Base-by-base conservation (phyloP, 805 yeast species). In the Lipomyces chichibuensis region DNA sequence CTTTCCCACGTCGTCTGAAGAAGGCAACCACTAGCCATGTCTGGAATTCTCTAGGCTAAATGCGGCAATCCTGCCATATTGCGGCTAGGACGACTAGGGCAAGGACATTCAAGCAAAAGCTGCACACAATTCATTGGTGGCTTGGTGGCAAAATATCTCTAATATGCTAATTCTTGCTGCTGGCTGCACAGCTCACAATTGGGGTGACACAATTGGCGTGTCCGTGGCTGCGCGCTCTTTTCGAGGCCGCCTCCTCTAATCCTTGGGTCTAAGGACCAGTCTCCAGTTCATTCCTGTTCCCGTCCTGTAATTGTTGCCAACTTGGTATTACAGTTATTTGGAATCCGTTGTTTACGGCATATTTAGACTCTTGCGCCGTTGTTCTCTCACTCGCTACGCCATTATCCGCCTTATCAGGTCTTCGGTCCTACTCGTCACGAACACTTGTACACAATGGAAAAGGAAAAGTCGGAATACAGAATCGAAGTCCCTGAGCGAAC, bases 401-500 rank as follows among this genome's bases (percentile, higher is more conserved):
- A 37, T 37, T 13, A 37, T 14, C 11, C 39, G 4, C 5, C 39
- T 37, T 5, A 37, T 14, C 13, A 37, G 39, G 39, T 11, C 39
- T 1, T 1, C 7, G 14, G 20, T 17, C n/a, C 20, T 17, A 43
- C 20, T 54, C n/a, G 11, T 17, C 37, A 17, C 49, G 49, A 3
- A 23, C 32, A 29, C 33, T 25, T n/a, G 17, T n/a, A 32, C 25
- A 57, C 58, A 58, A 68, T 69, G 71, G 71, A 67, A 27, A 63
- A 62, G 60, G 71, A 69, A 53, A 69, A 69, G 63, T 59, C 65
- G 54, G 71, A 69, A 32, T 69, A 52, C 65, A 27, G 54, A 27
- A 46, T 69, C 39, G 71, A 69, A 8, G 27, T 65, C 53, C 68
- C 71, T 46, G 69, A 62, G 56, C 63, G 64, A 35, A 17, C 62